These are phyloP conservation scores for Microdochium paspali DNA, from an alignment of 2,329 filamentous ascomycete genomes.

Conservation along the genomic window DNA sequence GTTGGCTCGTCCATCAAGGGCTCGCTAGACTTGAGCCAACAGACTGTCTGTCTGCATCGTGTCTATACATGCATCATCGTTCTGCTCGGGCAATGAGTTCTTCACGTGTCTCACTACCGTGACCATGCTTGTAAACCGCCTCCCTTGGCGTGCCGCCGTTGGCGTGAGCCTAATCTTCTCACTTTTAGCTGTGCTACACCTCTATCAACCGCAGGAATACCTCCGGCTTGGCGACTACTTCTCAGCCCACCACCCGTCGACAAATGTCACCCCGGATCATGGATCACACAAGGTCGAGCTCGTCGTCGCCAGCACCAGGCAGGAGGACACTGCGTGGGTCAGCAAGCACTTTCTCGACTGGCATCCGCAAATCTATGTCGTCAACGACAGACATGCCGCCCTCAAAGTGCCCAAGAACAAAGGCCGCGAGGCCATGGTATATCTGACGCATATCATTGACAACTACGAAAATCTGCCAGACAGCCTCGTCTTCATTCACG, in stretches of 20 bases:
- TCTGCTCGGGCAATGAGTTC: not conserved
- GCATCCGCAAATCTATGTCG: slow-evolving; percentile 45
- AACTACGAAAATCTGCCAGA: slow-evolving; percentile 35
- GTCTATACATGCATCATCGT: too few relatives aligned
- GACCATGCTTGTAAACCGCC: not conserved
- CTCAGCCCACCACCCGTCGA: not conserved
- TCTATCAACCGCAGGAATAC: not conserved
- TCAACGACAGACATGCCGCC: slow-evolving; percentile 34
- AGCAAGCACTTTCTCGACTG: slow-evolving; percentile 30
- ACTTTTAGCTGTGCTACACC: not conserved
- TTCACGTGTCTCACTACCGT: not conserved
- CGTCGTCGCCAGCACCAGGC: slow-evolving; percentile 20
- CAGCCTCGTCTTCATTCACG: slow-evolving; percentile 36
- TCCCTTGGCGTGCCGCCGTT: not conserved
- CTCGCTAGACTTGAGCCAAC: too few relatives aligned
- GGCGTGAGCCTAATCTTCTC: not conserved
- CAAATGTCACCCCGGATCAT: not conserved
- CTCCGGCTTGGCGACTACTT: not conserved
- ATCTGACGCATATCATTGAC: slow-evolving; percentile 41
- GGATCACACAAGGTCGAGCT: slow-evolving; percentile 13
- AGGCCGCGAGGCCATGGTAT: slow-evolving; percentile 43
- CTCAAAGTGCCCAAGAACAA: slow-evolving; percentile 40
- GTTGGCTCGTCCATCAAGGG: too few relatives aligned
- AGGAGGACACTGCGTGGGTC: slow-evolving; percentile 29
- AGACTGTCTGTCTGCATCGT: too few relatives aligned